Evolutionary conservation across 2,329 filamentous ascomycete genomes (phyloP).

Genomic region (Fusarium beomiforme): DNA sequence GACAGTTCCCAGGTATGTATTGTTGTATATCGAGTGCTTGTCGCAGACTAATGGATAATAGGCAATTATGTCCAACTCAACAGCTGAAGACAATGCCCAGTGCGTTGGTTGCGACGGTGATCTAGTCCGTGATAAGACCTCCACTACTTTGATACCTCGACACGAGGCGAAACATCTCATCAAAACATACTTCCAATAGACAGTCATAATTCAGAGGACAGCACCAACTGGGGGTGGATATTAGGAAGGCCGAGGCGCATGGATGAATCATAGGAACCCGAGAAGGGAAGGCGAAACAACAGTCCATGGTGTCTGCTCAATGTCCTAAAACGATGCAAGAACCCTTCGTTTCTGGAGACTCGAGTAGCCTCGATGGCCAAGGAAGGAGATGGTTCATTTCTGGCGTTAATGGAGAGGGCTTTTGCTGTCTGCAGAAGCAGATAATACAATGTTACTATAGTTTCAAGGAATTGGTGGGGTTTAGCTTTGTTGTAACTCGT

Average conservation of each 20-base stretch:
- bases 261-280: constrained; percentile 3
- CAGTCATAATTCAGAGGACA: constrained; percentile 17
- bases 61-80: constrained; percentile 62
- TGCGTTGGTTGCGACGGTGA: not conserved
- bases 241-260: constrained; percentile 5
- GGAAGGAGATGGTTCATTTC: constrained; percentile 32
- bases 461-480: not conserved
- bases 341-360: constrained; percentile 26
- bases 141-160: constrained; percentile 22
- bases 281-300: not conserved
- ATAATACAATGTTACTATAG: constrained; percentile 26
- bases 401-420: constrained; percentile 34
- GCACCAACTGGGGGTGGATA: not conserved
- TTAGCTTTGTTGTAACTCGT: not conserved
- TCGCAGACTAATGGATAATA: constrained; percentile 45
- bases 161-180: constrained; percentile 17
- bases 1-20: constrained; percentile 90
- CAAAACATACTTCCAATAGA: constrained; percentile 20
- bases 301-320: not conserved
- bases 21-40: not conserved
- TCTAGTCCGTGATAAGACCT: constrained; percentile 3
- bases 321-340: constrained; percentile 3
- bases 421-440: constrained; percentile 30
- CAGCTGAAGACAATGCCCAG: constrained; percentile 24
- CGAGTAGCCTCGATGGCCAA: constrained; percentile 13